Evolutionary conservation across 164 flowering plant species (phyloP), one percentile per base, ranked within the genome.

Genomic region (Annona squamosa): DNA sequence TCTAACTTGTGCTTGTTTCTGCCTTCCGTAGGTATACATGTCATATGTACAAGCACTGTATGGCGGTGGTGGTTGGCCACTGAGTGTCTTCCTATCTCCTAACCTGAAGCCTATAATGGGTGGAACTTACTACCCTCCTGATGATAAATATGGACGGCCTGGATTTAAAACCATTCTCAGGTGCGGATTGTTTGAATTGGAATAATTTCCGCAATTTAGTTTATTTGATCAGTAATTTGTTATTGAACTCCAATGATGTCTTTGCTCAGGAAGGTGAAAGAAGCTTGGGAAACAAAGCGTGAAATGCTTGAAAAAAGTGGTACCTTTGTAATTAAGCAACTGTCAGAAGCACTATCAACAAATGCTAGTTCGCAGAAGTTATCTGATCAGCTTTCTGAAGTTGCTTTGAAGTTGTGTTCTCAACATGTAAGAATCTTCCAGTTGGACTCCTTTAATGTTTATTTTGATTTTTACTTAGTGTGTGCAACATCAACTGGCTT

Each of bases 31-130:
- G 99, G 99, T 94, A 19, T 94, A 94, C 84, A 94, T 94, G 99
- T 91, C 97, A 1, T 94, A 85, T 80, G 99, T 94, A 59, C 99
- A 94, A 78, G 99, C 99, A 41, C 75, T 94, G 63, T 89, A 92
- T 84, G 94, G 97, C 65, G 93, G 99, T 42, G 99, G 99, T 71
- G 99, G 99, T 69, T 94, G 99, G 99, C 99, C 99, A 43, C 73
- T 94, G 63, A 88, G 82, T 74, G 95, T 80, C 72, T 94, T 94
- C 79, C 91, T 94, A 75, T 88, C 97, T 68, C 99, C 99, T 74
- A 95, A 91, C 83, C 77, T 94, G 79, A 92, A 90, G 81, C 99
- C 99, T 46, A 76, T 94, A 76, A 91, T 94, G 97, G 99, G 99
- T 66, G 99, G 97, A 76, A 94, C 99, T 59, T 94, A 94, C 78